A percentile compares a stretch with the other conserved stretches of the same genome.
phyloP scores from a whole-genome alignment of 805 yeast genomes.

The Yarrowia osloensis region DNA sequence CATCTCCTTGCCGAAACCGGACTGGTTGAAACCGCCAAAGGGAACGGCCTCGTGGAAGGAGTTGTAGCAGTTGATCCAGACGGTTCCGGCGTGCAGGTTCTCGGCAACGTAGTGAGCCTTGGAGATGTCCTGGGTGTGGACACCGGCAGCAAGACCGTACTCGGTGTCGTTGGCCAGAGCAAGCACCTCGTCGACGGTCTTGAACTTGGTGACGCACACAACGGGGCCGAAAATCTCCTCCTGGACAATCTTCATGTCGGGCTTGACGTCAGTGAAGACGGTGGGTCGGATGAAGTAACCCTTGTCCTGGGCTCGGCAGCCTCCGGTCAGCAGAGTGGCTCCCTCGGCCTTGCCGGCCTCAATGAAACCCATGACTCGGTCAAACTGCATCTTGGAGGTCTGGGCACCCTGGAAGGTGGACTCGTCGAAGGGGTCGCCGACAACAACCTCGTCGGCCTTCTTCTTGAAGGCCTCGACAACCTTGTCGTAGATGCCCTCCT shows the following conservation, averaged over 20 bases:
- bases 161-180: conserved; percentile 67
- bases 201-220: conserved; percentile 65
- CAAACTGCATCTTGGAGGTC: conserved; percentile 73
- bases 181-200: conserved; percentile 66
- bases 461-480: conserved; percentile 59
- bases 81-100: conserved; percentile 64
- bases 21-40: conserved; percentile 77
- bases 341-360: conserved; percentile 79
- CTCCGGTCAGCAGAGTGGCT: conserved; percentile 79
- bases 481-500: conserved; percentile 77
- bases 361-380: conserved; percentile 72
- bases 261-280: conserved; percentile 68
- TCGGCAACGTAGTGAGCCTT: conserved; percentile 66
- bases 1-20: conserved; percentile 80
- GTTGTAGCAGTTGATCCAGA: conserved; percentile 70
- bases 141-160: conserved; percentile 82
- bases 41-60: conserved; percentile 67
- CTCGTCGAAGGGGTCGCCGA: conserved; percentile 80
- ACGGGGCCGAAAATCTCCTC: conserved; percentile 94
- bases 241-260: conserved; percentile 62
- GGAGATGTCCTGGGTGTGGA: conserved; percentile 68
- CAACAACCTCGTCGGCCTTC: conserved; percentile 53
- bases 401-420: conserved; percentile 86
- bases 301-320: conserved; percentile 52
- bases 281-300: conserved; percentile 79